A percentile compares a stretch with the other conserved stretches of the same genome.
Evolutionary conservation across 768 basidiomycete species (phyloP).

Genomic region (Ephemerocybe angulata): DNA sequence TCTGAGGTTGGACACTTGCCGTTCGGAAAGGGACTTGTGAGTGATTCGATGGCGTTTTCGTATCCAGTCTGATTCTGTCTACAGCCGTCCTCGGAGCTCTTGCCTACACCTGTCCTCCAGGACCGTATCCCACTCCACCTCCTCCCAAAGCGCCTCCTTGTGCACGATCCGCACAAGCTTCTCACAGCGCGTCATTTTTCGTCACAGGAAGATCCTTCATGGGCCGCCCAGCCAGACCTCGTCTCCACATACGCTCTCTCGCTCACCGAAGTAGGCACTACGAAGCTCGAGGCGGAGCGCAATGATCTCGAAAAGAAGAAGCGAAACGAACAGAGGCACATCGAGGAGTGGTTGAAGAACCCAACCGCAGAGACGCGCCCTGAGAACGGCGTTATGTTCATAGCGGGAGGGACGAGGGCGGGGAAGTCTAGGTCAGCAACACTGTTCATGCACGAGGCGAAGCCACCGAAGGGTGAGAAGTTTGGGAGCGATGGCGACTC

Average conservation of each 20-base stretch:
- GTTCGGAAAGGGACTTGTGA: background rate
- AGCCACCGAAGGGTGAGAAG: background rate
- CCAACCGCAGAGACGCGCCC: slow-evolving; percentile 22
- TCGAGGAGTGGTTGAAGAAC: slow-evolving; percentile 4
- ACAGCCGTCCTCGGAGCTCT: background rate
- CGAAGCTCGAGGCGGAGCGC: background rate
- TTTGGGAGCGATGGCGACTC: no score
- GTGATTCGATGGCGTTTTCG: background rate
- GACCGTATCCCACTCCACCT: slow-evolving; percentile 30
- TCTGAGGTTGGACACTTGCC: background rate
- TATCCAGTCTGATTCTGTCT: background rate
- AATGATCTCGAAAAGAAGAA: background rate
- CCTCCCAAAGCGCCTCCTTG: slow-evolving; percentile 37
- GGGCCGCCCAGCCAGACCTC: background rate
- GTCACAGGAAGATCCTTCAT: background rate
- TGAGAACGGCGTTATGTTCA: slow-evolving; percentile 27
- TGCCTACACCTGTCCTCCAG: slow-evolving; percentile 21
- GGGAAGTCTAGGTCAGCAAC: background rate
- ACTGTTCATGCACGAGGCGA: background rate
- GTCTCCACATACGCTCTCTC: slow-evolving; percentile 5
- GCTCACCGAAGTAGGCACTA: slow-evolving; percentile 1
- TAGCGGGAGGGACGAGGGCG: background rate
- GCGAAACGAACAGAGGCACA: slow-evolving; percentile 11
- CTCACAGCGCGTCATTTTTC: slow-evolving; percentile 18
- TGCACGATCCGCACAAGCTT: slow-evolving; percentile 41